Conservation (phyloP, 306 rosid genomes). For the Urtica urens region DNA sequence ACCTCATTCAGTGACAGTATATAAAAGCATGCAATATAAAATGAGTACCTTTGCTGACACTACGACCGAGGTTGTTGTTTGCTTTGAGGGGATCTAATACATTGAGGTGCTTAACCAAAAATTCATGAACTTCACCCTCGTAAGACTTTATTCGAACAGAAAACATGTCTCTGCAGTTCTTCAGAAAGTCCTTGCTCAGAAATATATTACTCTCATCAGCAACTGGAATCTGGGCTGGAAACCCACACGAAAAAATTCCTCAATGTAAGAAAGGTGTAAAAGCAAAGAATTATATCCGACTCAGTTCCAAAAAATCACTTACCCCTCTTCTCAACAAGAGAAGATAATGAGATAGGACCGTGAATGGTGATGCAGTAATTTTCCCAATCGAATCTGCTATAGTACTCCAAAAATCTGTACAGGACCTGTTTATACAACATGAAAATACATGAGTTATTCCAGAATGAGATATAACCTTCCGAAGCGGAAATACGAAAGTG, state of each 20-base stretch:
- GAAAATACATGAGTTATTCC: background rate
- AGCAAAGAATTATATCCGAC: background rate
- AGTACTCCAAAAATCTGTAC: conserved; percentile 54
- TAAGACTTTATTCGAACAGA: conserved; percentile 20
- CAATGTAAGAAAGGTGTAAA: background rate
- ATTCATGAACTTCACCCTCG: conserved; percentile 21
- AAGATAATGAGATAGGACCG: conserved; percentile 42
- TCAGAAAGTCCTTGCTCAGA: conserved; percentile 45
- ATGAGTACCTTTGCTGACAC: conserved; percentile 47
- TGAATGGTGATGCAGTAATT: conserved; percentile 32
- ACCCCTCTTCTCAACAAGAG: conserved; percentile 43
- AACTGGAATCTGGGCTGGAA: conserved; percentile 31
- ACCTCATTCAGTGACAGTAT: no score
- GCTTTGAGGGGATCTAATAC: conserved; percentile 56
- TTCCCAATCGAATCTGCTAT: conserved; percentile 50
- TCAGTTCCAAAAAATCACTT: conserved; percentile 12
- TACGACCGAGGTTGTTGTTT: conserved; percentile 59
- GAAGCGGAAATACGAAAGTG: conserved; percentile 3
- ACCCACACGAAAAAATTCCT: conserved; percentile 11
- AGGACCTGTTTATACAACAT: conserved; percentile 40
- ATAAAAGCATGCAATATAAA: no score
- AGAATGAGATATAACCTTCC: background rate
- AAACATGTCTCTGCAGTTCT: conserved; percentile 32
- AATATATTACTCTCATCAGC: conserved; percentile 22
- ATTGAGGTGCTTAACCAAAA: conserved; percentile 42